Conservation (phyloP, 78 protist species). For the Dictyostelium purpureum region DNA sequence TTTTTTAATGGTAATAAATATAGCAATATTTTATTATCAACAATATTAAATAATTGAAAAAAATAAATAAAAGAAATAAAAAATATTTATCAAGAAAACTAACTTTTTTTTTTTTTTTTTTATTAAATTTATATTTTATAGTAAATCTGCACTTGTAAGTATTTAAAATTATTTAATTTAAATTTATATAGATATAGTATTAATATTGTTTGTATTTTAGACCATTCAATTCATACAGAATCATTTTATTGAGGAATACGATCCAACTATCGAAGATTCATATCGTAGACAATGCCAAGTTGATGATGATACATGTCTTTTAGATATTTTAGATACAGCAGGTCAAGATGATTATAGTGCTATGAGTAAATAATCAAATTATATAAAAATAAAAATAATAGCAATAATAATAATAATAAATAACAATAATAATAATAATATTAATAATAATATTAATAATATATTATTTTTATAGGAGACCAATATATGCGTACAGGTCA, state of each 20-base stretch:
- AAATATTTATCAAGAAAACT: neutral
- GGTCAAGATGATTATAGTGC: constrained; percentile 93
- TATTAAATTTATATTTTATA: no score
- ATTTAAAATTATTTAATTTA: neutral
- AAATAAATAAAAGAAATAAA: no score
- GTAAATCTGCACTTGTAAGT: neutral
- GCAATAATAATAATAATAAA: neutral
- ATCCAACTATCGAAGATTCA: constrained; percentile 92
- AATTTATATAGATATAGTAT: neutral
- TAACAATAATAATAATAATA: neutral
- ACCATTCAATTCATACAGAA: constrained; percentile 90
- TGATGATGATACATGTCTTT: constrained; percentile 86
- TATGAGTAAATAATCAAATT: constrained; percentile 67
- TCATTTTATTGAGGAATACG: constrained; percentile 91
- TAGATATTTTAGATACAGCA: constrained; percentile 93
- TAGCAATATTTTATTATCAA: no score
- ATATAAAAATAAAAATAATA: neutral
- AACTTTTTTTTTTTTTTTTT: no score
- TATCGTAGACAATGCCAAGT: constrained; percentile 88
- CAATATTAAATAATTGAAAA: no score
- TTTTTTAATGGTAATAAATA: no score
- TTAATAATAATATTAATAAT: neutral
- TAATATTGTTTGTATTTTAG: neutral
- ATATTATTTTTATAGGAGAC: constrained; percentile 1
- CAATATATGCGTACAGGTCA: constrained; percentile 90